A percentile compares a stretch with the other conserved stretches of the same genome.
Evolutionary conservation across 345 rosid species (phyloP).

Genomic region (Crucihimalaya himalaica): DNA sequence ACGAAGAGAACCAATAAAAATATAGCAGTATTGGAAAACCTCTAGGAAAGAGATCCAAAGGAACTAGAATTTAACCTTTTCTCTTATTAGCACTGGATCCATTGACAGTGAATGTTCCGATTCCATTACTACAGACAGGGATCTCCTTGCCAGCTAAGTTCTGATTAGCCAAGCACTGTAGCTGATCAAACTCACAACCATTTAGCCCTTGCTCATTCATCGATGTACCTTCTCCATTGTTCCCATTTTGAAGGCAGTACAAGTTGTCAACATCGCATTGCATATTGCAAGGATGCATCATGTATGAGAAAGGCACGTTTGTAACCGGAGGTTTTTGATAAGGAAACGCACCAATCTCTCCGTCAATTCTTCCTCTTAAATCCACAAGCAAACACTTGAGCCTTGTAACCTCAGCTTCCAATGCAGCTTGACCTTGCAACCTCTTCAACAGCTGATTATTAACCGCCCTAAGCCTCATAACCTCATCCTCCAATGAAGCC

Average conservation of each 20-base stretch:
- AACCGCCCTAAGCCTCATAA: constrained; percentile 57
- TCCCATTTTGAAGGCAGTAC: constrained; percentile 64
- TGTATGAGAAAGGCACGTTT: constrained; percentile 46
- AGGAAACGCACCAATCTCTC: constrained; percentile 93
- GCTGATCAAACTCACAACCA: constrained; percentile 72
- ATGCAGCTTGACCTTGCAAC: constrained; percentile 83
- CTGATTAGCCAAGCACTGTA: constrained; percentile 47
- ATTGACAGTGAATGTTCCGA: constrained; percentile 41
- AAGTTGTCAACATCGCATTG: constrained; percentile 61
- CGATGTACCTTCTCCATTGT: constrained; percentile 48
- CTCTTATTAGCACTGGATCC: constrained; percentile 54
- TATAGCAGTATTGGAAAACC: not conserved
- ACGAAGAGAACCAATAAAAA: not conserved
- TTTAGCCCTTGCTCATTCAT: constrained; percentile 52
- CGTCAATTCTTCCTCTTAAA: constrained; percentile 88
- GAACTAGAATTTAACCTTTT: constrained; percentile 53
- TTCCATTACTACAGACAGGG: constrained; percentile 51
- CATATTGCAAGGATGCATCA: constrained; percentile 78
- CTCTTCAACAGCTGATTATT: constrained; percentile 86
- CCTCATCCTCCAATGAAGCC: constrained; percentile 93
- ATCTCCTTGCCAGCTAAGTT: constrained; percentile 52
- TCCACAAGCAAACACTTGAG: constrained; percentile 97
- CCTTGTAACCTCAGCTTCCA: constrained; percentile 88
- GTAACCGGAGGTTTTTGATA: constrained; percentile 64
- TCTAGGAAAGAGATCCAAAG: not conserved